Conservation (phyloP, 805 yeast genomes). For the Clavispora asparagi region DNA sequence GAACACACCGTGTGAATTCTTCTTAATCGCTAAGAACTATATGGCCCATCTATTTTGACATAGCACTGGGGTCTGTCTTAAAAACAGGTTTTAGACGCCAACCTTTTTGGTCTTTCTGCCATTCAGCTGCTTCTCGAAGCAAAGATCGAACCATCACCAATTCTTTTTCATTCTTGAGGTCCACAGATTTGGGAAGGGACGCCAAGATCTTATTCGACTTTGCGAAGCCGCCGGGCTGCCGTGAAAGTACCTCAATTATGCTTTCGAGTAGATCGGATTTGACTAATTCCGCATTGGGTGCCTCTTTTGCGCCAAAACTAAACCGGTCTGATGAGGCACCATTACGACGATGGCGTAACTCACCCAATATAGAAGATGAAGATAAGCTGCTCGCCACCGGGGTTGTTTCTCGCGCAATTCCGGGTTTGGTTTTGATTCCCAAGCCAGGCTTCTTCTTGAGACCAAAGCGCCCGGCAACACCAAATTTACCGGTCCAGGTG, state of each 20-base stretch:
- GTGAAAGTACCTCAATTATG: slow-evolving; percentile 36
- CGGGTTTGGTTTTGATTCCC: background rate
- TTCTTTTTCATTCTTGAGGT: slow-evolving; percentile 38
- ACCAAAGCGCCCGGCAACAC: slow-evolving; percentile 64
- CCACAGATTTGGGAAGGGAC: slow-evolving; percentile 21
- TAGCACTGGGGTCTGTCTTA: background rate
- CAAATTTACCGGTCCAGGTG: slow-evolving; percentile 95
- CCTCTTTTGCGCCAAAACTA: slow-evolving; percentile 8
- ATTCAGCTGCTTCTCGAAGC: slow-evolving; percentile 59
- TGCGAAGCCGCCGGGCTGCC: slow-evolving; percentile 35
- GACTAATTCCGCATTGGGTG: slow-evolving; percentile 12
- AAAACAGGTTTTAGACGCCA: slow-evolving; percentile 62
- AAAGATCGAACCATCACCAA: slow-evolving; percentile 62
- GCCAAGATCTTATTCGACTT: slow-evolving; percentile 45
- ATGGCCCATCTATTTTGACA: no score
- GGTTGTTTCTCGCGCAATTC: background rate
- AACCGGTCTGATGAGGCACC: slow-evolving; percentile 14
- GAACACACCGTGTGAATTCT: no score
- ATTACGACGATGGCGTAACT: slow-evolving; percentile 41
- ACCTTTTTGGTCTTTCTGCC: slow-evolving; percentile 54
- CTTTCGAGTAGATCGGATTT: slow-evolving; percentile 20
- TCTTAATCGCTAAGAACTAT: no score
- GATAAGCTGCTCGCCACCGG: slow-evolving; percentile 17
- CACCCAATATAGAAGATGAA: slow-evolving; percentile 47
- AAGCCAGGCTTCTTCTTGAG: slow-evolving; percentile 14